Evolutionary conservation across 73 alveolate genomes (phyloP).

Genomic region (Blepharisma stoltei): DNA sequence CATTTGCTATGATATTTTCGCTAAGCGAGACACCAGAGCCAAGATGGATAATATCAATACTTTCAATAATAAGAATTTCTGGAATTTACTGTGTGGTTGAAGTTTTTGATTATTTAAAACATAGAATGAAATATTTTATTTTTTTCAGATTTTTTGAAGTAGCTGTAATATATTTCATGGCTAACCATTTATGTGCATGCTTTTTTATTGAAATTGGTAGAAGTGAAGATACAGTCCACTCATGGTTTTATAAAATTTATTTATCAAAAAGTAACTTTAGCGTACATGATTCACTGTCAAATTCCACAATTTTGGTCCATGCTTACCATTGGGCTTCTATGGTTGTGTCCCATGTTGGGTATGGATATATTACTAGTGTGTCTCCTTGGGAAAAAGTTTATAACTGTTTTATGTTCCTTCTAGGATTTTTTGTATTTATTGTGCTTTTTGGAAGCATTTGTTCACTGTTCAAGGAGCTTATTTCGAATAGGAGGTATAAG

Average conservation of each 20-base stretch:
- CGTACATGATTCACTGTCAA: neutral
- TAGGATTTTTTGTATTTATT: slow-evolving; percentile 45
- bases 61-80: neutral
- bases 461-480: slow-evolving; percentile 45
- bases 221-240: neutral
- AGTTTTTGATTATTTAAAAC: neutral
- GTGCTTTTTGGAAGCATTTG: slow-evolving; percentile 57
- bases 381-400: slow-evolving; percentile 42
- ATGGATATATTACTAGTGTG: slow-evolving; percentile 54
- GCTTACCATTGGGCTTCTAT: slow-evolving; percentile 47
- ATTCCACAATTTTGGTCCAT: slow-evolving; percentile 39
- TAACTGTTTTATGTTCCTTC: slow-evolving; percentile 39
- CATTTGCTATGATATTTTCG: neutral
- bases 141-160: slow-evolving; percentile 17
- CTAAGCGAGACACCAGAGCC: neutral
- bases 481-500: slow-evolving; percentile 23
- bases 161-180: neutral
- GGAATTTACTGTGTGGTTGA: neutral
- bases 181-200: slow-evolving; percentile 12
- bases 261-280: neutral
- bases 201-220: slow-evolving; percentile 6
- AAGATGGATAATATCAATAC: neutral
- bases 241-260: neutral
- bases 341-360: slow-evolving; percentile 56
- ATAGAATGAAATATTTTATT: neutral